Percentiles rank a stretch among this genome's conserved stretches.
These are phyloP conservation scores for Leishmania amazonensis DNA, from an alignment of 208 protist species.

Conservation along the genomic window DNA sequence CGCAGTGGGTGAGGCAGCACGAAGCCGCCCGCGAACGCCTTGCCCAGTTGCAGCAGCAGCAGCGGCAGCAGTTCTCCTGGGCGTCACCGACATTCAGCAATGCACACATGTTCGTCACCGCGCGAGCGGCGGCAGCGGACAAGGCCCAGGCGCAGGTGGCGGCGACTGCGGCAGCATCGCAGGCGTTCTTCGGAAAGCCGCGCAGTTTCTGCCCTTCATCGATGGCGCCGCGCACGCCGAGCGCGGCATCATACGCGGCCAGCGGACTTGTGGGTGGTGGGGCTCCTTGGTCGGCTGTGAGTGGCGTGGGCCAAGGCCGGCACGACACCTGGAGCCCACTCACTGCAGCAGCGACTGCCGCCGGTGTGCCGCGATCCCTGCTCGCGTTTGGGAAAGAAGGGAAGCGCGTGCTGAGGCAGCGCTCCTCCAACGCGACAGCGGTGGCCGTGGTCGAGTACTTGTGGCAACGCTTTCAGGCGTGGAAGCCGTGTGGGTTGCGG, in stretches of 20 bases:
- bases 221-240: slow-evolving; percentile 10
- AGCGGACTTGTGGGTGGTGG: background rate
- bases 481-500: slow-evolving; percentile 16
- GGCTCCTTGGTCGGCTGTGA: background rate
- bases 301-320: background rate
- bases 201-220: slow-evolving; percentile 20
- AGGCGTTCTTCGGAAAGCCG: slow-evolving; percentile 21
- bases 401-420: slow-evolving; percentile 34
- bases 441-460: slow-evolving; percentile 54
- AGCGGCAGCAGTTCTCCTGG: slow-evolving; percentile 3
- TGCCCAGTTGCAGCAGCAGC: slow-evolving; percentile 1
- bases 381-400: slow-evolving; percentile 22
- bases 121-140: background rate
- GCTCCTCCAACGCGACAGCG: slow-evolving; percentile 44
- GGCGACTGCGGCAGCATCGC: background rate
- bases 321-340: background rate
- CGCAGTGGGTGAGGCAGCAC: slow-evolving; percentile 23
- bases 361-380: background rate
- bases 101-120: background rate
- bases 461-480: slow-evolving; percentile 34
- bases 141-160: background rate
- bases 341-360: background rate
- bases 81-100: slow-evolving; percentile 2
- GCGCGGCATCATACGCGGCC: background rate
- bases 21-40: slow-evolving; percentile 14